Conservation (phyloP, 345 rosid genomes). For the Populus davidiana region DNA sequence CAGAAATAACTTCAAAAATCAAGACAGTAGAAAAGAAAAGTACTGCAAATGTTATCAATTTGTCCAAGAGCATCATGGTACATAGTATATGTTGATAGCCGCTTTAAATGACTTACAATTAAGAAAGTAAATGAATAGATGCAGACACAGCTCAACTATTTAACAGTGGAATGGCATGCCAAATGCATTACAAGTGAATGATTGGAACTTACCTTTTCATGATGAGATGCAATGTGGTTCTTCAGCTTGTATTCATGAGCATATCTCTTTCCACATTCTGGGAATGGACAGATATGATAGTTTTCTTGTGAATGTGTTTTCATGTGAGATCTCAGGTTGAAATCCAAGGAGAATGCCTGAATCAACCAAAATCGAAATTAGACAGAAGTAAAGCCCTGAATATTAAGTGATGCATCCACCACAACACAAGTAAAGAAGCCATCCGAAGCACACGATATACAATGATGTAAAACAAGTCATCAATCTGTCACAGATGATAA, state of each 20-base stretch:
- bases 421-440: slow-evolving; percentile 5
- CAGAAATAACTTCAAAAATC: background rate
- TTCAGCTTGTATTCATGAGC: slow-evolving; percentile 97
- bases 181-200: background rate
- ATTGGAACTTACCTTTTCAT: slow-evolving; percentile 62
- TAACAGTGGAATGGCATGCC: background rate
- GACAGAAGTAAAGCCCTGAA: background rate
- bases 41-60: background rate
- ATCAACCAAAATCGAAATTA: slow-evolving; percentile 18
- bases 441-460: background rate
- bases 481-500: background rate
- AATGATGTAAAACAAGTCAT: background rate
- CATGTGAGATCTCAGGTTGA: slow-evolving; percentile 96
- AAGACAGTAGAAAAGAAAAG: background rate
- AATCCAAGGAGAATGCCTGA: slow-evolving; percentile 98
- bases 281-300: slow-evolving; percentile 86
- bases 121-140: background rate
- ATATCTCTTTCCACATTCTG: slow-evolving; percentile 95
- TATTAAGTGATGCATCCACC: background rate
- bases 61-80: background rate
- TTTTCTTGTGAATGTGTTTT: slow-evolving; percentile 98
- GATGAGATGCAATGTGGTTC: slow-evolving; percentile 78
- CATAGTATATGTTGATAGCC: background rate
- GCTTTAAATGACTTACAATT: background rate
- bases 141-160: background rate